These are phyloP conservation scores for Cryptococcus deneoformans DNA, from an alignment of 1,284 basidiomycete species.

Conservation along the genomic window DNA sequence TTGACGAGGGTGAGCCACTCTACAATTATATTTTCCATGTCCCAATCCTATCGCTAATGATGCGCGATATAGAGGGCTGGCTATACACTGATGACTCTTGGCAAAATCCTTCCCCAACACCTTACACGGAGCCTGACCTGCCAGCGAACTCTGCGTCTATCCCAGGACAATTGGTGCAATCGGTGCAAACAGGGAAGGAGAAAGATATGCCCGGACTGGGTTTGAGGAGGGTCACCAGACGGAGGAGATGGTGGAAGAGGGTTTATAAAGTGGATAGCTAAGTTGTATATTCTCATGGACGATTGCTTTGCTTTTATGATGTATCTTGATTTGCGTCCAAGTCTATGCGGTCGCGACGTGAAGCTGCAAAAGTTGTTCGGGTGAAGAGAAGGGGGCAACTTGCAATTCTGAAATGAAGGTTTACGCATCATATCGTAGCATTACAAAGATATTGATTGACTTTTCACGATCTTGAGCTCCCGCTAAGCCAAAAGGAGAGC, in stretches of 20 bases:
- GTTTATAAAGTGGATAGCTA: constrained; percentile 23
- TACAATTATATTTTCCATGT: not conserved
- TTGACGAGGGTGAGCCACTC: constrained; percentile 35
- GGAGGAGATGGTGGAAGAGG: constrained; percentile 40
- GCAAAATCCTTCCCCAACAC: constrained; percentile 27
- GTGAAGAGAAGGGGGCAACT: not conserved
- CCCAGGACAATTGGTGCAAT: not conserved
- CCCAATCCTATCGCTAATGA: not conserved
- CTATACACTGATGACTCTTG: constrained; percentile 49
- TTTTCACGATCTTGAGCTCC: not conserved
- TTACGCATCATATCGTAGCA: too few species aligned
- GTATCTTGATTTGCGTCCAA: not conserved
- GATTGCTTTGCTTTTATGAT: not conserved
- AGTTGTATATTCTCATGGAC: too few species aligned
- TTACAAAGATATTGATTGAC: not conserved
- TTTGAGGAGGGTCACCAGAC: constrained; percentile 25
- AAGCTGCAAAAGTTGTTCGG: not conserved
- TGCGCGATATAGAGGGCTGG: constrained; percentile 39
- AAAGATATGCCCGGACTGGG: constrained; percentile 20
- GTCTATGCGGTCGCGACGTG: not conserved
- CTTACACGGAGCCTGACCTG: constrained; percentile 22
- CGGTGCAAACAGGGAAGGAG: not conserved
- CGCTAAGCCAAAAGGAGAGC: not conserved
- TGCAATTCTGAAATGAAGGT: too few species aligned
- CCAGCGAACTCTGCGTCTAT: not conserved